phyloP scores from a whole-genome alignment of 805 yeast species.

The Metschnikowia santaceciliae region DNA sequence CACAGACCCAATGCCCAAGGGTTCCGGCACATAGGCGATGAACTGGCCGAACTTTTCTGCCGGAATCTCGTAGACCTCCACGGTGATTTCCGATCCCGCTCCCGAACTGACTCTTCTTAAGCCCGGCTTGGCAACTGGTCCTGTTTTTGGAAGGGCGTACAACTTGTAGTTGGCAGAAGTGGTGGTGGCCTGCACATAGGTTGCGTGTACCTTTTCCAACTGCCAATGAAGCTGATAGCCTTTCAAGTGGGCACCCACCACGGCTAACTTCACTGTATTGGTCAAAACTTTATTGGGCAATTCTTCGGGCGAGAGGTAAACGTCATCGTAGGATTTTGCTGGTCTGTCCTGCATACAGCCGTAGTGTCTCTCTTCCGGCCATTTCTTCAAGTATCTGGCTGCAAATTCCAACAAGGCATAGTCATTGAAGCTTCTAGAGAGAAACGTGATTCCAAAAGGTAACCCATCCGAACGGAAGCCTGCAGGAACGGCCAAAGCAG shows the following conservation, averaged over 20 bases:
- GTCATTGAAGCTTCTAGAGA: slow-evolving; percentile 81
- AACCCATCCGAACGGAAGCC: slow-evolving; percentile 82
- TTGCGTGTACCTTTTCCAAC: slow-evolving; percentile 76
- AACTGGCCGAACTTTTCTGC: slow-evolving; percentile 73
- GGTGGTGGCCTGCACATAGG: slow-evolving; percentile 57
- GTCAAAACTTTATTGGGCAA: slow-evolving; percentile 15
- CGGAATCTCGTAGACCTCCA: slow-evolving; percentile 86
- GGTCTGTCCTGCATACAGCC: slow-evolving; percentile 47
- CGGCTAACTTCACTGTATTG: slow-evolving; percentile 63
- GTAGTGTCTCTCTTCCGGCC: slow-evolving; percentile 49
- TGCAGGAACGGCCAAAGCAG: slow-evolving; percentile 87
- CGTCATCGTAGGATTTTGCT: slow-evolving; percentile 42
- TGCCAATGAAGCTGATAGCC: slow-evolving; percentile 96
- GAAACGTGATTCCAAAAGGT: slow-evolving; percentile 85
- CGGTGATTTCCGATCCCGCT: slow-evolving; percentile 58
- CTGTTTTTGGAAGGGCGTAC: slow-evolving; percentile 77
- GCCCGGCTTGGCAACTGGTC: slow-evolving; percentile 89
- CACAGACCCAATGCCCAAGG: slow-evolving; percentile 91
- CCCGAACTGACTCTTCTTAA: slow-evolving; percentile 67
- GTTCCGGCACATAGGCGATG: slow-evolving; percentile 86
- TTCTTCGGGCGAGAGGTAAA: slow-evolving; percentile 29
- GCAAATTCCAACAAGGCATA: slow-evolving; percentile 87
- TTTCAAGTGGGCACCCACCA: slow-evolving; percentile 91
- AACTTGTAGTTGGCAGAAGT: slow-evolving; percentile 71
- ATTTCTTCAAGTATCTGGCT: slow-evolving; percentile 53